A percentile compares a stretch with the other conserved stretches of the same genome.
These are phyloP conservation scores for Fusarium sp. DNA, from an alignment of 2,329 filamentous ascomycete species.

Conservation along the genomic window DNA sequence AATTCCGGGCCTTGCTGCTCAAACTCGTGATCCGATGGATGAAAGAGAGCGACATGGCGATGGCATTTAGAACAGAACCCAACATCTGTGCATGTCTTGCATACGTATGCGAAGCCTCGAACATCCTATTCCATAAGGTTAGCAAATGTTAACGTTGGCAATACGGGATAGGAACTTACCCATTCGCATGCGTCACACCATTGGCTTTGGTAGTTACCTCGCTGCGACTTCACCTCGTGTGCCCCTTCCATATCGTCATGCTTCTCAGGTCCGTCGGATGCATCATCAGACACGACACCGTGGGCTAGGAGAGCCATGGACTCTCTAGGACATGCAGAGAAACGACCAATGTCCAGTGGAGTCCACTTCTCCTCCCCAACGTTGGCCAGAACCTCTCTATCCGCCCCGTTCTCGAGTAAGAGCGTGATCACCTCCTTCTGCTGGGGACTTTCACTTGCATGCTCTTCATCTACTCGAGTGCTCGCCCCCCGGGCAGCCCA, in stretches of 20 bases:
- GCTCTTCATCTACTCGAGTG: neutral
- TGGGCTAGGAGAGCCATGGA: neutral
- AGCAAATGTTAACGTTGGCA: neutral
- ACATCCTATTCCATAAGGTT: neutral
- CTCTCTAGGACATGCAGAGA: neutral
- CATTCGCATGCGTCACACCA: neutral
- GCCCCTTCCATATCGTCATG: neutral
- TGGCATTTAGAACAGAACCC: neutral
- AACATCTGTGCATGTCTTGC: neutral
- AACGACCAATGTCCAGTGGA: neutral
- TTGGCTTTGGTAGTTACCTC: neutral
- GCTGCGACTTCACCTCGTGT: constrained; percentile 2
- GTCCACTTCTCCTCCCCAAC: neutral
- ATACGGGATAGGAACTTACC: neutral
- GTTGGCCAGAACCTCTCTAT: neutral
- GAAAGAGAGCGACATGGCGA: neutral
- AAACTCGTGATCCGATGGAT: neutral
- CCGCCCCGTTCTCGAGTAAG: constrained; percentile 7
- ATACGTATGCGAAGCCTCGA: neutral
- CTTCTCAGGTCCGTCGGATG: neutral
- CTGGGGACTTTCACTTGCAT: neutral
- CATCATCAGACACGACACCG: neutral
- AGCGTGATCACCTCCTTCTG: neutral
- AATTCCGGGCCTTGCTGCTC: neutral
- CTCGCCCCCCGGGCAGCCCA: constrained; percentile 4